phyloP scores from a whole-genome alignment of 31 red algal species.

The Asparagopsis taxiformis region DNA sequence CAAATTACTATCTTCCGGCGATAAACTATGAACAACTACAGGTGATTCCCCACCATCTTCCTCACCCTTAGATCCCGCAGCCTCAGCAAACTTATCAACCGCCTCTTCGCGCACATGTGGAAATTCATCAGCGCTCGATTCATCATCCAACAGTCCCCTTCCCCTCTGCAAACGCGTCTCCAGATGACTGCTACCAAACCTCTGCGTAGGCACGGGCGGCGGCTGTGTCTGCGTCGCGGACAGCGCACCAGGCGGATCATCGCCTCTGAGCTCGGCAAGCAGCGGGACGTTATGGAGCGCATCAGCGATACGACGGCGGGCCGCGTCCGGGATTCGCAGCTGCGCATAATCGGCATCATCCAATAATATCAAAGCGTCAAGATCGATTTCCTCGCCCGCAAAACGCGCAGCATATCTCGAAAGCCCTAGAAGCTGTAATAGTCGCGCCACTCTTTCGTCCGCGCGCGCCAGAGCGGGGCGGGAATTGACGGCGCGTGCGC shows the following conservation, averaged over 20 bases:
- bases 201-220: conserved; percentile 17
- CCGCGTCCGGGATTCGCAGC: conserved; percentile 56
- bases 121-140: conserved; percentile 11
- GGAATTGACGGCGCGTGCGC: background rate
- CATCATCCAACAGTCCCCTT: conserved; percentile 14
- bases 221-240: background rate
- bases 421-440: conserved; percentile 39
- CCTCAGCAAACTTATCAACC: background rate
- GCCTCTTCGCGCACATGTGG: conserved; percentile 1
- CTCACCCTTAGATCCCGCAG: background rate
- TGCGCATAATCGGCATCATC: conserved; percentile 29
- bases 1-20: background rate
- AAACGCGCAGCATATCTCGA: conserved; percentile 40
- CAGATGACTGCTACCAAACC: conserved; percentile 40
- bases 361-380: conserved; percentile 43
- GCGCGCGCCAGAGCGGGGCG: background rate
- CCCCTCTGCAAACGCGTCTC: background rate
- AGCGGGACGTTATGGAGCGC: conserved; percentile 42
- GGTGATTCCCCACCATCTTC: background rate
- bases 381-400: conserved; percentile 62
- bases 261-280: background rate
- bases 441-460: conserved; percentile 14
- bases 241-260: background rate
- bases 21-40: background rate
- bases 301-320: conserved; percentile 53